Base-by-base conservation (phyloP, 2,329 filamentous ascomycete species). In the Parastagonospora nodorum region DNA sequence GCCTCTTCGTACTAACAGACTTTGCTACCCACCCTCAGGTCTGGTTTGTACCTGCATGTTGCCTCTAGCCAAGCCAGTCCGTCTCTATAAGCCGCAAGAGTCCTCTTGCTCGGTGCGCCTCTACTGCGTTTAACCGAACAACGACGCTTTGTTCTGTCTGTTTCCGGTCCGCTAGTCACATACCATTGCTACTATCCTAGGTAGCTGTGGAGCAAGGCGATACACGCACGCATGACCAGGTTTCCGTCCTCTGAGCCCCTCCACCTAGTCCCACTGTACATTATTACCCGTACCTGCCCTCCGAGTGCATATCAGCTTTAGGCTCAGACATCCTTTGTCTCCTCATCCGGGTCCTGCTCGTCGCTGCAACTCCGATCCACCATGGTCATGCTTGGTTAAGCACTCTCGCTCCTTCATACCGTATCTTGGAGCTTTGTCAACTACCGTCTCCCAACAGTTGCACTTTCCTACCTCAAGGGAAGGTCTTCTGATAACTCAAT, bases 191-290 rank as follows among this genome's bases (percentile, higher is more conserved):
- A 37, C 50, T 57, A 53, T 51, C 55, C 60, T 51, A 47, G 58
- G 55, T 48, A 53, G 47, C 57, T 57, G 66, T 68, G 67, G 64
- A 67, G 58, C 66, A 57, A 65, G 48, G 51, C 58, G 45, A 57
- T 37, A 37, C 35, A 37, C 19, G 56, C 53, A 58, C 68, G 66
- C 68, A 72, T 73, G 68, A 72, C 68, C 46, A 53, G 40, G 49
- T 51, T 50, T 63, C 55, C 48, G 57, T 57, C 56, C 60, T 51
- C 53, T 58, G 51, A 58, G 43, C 62, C 62, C 63, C 60, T 63
- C 62, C 54, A 42, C 57, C 19, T 52, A 54, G 48, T 62, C 58
- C 62, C 62, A 59, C 61, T 60, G 36, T 67, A 69, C 65, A 67
- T 66, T 24, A 24, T 24, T 67, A 67, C 60, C 64, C 63, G 57